Evolutionary conservation across 2,329 filamentous ascomycete genomes (phyloP).

Genomic region (Chalaropsis ovoidea): DNA sequence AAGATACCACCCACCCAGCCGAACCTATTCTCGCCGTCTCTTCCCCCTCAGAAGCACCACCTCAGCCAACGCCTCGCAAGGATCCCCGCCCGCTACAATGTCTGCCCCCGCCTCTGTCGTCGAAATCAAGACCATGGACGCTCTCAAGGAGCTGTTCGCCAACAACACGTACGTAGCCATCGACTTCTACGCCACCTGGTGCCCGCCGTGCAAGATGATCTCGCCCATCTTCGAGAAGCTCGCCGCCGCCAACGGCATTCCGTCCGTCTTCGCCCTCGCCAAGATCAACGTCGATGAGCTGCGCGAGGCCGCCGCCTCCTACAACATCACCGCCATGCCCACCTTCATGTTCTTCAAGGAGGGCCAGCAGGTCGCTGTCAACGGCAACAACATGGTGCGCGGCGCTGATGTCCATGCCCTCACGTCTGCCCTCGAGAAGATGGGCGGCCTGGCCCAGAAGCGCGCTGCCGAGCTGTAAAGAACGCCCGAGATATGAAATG

Average conservation of each 20-base stretch:
- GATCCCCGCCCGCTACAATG: slow-evolving; percentile 10
- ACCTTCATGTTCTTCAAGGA: slow-evolving; percentile 80
- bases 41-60: background rate
- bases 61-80: too few relatives aligned
- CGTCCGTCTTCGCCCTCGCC: slow-evolving; percentile 59
- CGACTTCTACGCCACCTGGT: slow-evolving; percentile 86
- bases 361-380: slow-evolving; percentile 42
- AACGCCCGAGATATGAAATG: background rate
- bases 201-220: slow-evolving; percentile 89
- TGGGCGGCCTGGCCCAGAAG: slow-evolving; percentile 33
- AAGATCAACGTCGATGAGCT: slow-evolving; percentile 87
- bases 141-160: slow-evolving; percentile 25
- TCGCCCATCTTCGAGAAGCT: slow-evolving; percentile 53
- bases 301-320: slow-evolving; percentile 61
- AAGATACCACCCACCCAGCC: background rate
- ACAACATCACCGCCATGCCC: slow-evolving; percentile 82
- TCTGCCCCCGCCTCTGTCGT: slow-evolving; percentile 21
- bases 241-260: slow-evolving; percentile 29
- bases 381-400: slow-evolving; percentile 29
- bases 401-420: slow-evolving; percentile 28
- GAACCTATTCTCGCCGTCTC: background rate
- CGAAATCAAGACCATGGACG: slow-evolving; percentile 19
- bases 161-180: slow-evolving; percentile 57
- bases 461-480: slow-evolving; percentile 28
- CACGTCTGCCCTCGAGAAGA: slow-evolving; percentile 34